Evolutionary conservation across 202 grass and related monocot genomes (phyloP).

Genomic region (Zoysia matrella): DNA sequence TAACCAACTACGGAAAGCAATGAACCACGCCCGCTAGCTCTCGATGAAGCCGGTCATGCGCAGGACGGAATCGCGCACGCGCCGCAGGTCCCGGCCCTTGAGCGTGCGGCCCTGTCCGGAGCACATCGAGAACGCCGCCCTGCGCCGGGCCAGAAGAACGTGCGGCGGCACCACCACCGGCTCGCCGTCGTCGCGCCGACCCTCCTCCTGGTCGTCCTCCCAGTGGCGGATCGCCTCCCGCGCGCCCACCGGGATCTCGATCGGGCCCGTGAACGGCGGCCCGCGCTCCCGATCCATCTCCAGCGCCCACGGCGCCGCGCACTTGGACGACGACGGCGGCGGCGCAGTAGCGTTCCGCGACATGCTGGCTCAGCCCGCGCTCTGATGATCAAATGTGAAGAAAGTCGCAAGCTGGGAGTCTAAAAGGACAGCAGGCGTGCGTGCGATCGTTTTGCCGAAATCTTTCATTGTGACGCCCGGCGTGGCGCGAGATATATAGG

Average conservation of each 20-base stretch:
- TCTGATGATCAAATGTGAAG: background rate
- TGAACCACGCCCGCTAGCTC: slow-evolving; percentile 32
- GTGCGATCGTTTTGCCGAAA: background rate
- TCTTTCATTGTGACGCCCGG: slow-evolving; percentile 1
- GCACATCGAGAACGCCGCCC: slow-evolving; percentile 63
- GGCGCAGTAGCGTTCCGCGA: slow-evolving; percentile 25
- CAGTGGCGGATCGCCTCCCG: too few relatives aligned
- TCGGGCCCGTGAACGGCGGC: slow-evolving; percentile 46
- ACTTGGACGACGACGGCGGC: slow-evolving; percentile 19
- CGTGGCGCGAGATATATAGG: slow-evolving; percentile 43
- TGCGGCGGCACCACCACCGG: slow-evolving; percentile 64
- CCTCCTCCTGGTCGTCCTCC: too few relatives aligned
- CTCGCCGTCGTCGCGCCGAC: too few relatives aligned
- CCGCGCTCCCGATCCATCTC: slow-evolving; percentile 11
- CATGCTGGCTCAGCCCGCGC: background rate
- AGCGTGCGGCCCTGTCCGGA: slow-evolving; percentile 83
- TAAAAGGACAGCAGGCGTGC: background rate
- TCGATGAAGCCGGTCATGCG: slow-evolving; percentile 95
- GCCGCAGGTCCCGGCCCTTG: slow-evolving; percentile 81
- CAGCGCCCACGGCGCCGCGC: slow-evolving; percentile 18
- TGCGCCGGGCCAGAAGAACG: slow-evolving; percentile 60
- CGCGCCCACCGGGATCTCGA: background rate
- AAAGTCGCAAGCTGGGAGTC: background rate
- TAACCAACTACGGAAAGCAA: background rate
- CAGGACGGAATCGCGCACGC: slow-evolving; percentile 67